Base-by-base conservation (phyloP, 306 rosid genomes). In the Fragaria iinumae region DNA sequence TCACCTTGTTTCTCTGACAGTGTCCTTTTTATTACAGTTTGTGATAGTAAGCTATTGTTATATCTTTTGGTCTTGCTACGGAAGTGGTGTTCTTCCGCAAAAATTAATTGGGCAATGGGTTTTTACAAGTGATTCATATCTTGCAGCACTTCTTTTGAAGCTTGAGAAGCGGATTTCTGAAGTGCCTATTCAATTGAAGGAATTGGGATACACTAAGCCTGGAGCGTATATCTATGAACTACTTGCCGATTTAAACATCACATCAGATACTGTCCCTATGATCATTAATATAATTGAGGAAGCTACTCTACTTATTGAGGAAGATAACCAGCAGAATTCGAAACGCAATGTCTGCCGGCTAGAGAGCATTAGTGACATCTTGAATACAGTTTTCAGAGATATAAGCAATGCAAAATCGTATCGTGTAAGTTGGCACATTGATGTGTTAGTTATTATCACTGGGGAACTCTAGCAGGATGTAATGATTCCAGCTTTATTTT, bases 91-190 rank as follows among this genome's bases (percentile, higher is more conserved):
- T 71, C 63, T 39, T 71, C 25, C 25, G 5, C 45, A 29, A 44
- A 44, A 73, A 32, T 29, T 41, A n/a, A 59, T 48, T n/a, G 55
- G 60, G 49, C 29, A 6, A 41, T 49, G 23, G 25, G 13, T 59
- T 59, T 45, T 74, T 77, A 62, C 83, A 45, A 9, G 41, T 81
- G 29, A 74, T 74, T 77, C 79, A 44, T 84, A 53, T 89, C 71
- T 83, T 84, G 83, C 90, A 94, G 97, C 97, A 49, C 96, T 90
- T 80, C 96, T 94, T 79, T 78, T 90, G 83, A 92, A 94, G 84
- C 96, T 94, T 82, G 98, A 92, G 86, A 92, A 90, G 81, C 84
- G 91, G 69, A 94, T 92, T 84, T 87, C 97, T 74, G 97, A 94
- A 78, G 90, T 94, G 75, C 96, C 90, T 83, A 85, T 92, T 36